Evolutionary conservation across 2,329 filamentous ascomycete genomes (phyloP).

Genomic region (Hymenotorrendiella dingleyae): DNA sequence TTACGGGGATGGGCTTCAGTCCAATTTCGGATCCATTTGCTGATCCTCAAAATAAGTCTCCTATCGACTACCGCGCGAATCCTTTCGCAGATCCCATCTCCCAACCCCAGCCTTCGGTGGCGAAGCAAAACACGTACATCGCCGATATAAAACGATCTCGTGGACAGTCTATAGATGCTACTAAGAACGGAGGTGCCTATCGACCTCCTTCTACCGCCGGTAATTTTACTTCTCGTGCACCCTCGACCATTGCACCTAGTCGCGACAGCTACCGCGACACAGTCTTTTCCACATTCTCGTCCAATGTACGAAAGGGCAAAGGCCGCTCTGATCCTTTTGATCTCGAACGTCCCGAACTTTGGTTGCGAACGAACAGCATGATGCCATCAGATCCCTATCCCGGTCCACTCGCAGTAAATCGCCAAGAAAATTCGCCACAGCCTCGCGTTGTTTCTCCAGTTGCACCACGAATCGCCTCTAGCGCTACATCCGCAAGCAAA

Average conservation of each 20-base stretch:
- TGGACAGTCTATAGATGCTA: slow-evolving; percentile 37
- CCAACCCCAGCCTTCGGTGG: slow-evolving; percentile 23
- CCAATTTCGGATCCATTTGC: slow-evolving; percentile 24
- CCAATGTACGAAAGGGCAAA: slow-evolving; percentile 45
- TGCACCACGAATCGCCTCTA: neutral
- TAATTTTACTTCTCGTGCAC: slow-evolving; percentile 20
- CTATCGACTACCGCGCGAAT: slow-evolving; percentile 3
- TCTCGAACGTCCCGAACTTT: slow-evolving; percentile 48
- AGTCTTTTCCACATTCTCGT: slow-evolving; percentile 34
- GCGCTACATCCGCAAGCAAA: slow-evolving; percentile 19
- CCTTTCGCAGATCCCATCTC: slow-evolving; percentile 21
- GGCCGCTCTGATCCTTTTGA: slow-evolving; percentile 62
- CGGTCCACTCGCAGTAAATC: slow-evolving; percentile 5
- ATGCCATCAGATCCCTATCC: slow-evolving; percentile 1
- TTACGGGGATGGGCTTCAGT: slow-evolving; percentile 18
- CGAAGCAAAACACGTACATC: slow-evolving; percentile 38
- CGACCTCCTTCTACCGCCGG: slow-evolving; percentile 14
- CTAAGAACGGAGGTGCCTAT: slow-evolving; percentile 21
- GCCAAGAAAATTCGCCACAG: neutral
- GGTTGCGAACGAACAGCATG: slow-evolving; percentile 20
- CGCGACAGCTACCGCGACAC: slow-evolving; percentile 33
- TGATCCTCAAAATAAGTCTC: slow-evolving; percentile 14
- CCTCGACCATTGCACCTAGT: slow-evolving; percentile 26
- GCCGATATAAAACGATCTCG: slow-evolving; percentile 44
- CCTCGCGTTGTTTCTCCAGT: neutral